phyloP scores from a whole-genome alignment of 345 rosid species.

The Cardamine chenopodiifolia region DNA sequence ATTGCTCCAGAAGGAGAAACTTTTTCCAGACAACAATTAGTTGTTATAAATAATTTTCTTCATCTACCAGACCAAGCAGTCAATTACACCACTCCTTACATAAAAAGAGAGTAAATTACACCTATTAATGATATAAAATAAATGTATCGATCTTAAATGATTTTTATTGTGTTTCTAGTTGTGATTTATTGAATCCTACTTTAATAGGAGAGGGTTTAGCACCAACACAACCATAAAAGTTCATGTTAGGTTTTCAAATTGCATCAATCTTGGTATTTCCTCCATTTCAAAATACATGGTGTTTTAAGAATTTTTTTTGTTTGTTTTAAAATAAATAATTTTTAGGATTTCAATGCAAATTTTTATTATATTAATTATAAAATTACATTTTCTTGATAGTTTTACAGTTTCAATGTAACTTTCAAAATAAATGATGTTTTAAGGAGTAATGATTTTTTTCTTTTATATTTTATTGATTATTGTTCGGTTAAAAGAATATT shows the following conservation, averaged over 20 bases:
- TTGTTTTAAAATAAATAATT: too few species aligned
- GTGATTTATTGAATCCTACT: neutral
- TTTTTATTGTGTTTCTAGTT: neutral
- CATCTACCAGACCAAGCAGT: neutral
- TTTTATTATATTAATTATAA: too few species aligned
- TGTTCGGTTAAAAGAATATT: too few species aligned
- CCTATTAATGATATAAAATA: neutral
- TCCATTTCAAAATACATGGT: too few species aligned
- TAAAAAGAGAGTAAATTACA: neutral
- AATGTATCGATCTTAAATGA: neutral
- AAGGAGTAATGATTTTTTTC: too few species aligned
- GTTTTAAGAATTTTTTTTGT: too few species aligned
- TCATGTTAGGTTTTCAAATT: neutral
- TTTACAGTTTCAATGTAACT: too few species aligned
- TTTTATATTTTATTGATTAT: too few species aligned
- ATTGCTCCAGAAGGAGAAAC: neutral
- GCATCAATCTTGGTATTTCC: too few species aligned
- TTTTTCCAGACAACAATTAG: neutral
- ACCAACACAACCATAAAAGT: neutral
- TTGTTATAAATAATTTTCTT: conserved; percentile 1
- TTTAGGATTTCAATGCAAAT: too few species aligned
- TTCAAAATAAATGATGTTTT: too few species aligned
- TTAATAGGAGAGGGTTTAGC: conserved; percentile 8
- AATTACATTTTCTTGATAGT: too few species aligned
- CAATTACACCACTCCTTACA: neutral